These are phyloP conservation scores for Schizosaccharomyces osmophilus DNA, from an alignment of 805 yeast species.

Conservation along the genomic window DNA sequence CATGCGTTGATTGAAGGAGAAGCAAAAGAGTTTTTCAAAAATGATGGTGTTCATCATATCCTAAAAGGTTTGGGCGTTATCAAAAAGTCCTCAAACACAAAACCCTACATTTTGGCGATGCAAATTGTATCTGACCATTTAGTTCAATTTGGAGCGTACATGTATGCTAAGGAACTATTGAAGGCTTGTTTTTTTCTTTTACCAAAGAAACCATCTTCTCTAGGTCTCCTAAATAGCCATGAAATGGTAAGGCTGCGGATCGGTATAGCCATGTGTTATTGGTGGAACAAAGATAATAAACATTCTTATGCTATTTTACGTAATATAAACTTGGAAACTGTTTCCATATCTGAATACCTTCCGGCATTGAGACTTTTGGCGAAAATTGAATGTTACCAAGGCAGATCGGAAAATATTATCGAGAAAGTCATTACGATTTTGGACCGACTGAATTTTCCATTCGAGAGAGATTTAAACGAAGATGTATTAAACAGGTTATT, in stretches of 20 bases:
- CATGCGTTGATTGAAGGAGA: conserved; percentile 4
- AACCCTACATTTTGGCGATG: conserved; percentile 5
- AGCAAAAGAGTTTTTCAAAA: conserved; percentile 3
- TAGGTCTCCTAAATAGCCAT: neutral
- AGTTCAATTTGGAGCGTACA: conserved; percentile 4
- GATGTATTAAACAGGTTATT: neutral
- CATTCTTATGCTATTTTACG: neutral
- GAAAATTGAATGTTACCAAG: neutral
- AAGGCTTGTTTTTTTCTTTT: conserved; percentile 5
- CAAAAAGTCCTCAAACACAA: conserved; percentile 4
- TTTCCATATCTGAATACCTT: neutral
- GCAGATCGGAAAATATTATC: neutral
- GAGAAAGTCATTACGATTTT: neutral
- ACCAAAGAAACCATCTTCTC: conserved; percentile 1
- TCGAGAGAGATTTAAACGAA: neutral
- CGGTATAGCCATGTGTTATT: neutral
- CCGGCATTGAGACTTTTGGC: neutral
- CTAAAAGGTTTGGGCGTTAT: conserved; percentile 5
- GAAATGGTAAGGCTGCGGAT: neutral
- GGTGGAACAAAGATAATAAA: neutral
- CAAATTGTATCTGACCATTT: conserved; percentile 4
- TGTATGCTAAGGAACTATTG: conserved; percentile 4
- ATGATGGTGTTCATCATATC: conserved; percentile 6
- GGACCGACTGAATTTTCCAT: no score
- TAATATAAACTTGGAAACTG: neutral